Conservation (phyloP, 2,329 filamentous ascomycete species). For the Claviceps spartinae region DNA sequence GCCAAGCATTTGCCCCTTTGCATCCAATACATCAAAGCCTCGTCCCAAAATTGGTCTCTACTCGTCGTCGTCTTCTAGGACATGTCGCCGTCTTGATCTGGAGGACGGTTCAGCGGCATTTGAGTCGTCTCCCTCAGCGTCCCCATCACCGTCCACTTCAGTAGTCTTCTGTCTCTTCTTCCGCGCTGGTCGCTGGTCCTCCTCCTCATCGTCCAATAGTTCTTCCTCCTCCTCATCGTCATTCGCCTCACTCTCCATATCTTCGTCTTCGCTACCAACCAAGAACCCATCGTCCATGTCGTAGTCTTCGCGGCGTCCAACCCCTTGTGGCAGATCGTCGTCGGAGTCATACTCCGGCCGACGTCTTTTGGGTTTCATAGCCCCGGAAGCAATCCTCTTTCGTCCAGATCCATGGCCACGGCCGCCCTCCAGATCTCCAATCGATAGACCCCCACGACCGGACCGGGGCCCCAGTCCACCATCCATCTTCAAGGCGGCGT, state of each 20-base stretch:
- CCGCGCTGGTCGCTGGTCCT: constrained; percentile 31
- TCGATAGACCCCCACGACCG: constrained; percentile 46
- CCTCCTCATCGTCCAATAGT: constrained; percentile 39
- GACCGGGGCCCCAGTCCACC: constrained; percentile 35
- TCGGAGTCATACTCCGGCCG: constrained; percentile 63
- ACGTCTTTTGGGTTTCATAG: constrained; percentile 37
- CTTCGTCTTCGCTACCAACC: constrained; percentile 61
- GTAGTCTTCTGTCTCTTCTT: constrained; percentile 38
- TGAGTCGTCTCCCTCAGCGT: constrained; percentile 42
- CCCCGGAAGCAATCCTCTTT: constrained; percentile 38
- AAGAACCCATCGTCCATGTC: constrained; percentile 71
- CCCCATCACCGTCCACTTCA: constrained; percentile 33
- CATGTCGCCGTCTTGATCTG: constrained; percentile 37
- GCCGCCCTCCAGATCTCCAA: constrained; percentile 55
- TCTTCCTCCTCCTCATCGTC: constrained; percentile 49
- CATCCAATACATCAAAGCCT: neutral
- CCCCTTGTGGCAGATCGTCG: constrained; percentile 51
- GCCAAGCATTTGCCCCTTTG: neutral
- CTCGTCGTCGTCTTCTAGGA: constrained; percentile 39
- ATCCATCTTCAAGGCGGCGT: constrained; percentile 49
- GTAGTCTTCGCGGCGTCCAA: constrained; percentile 57
- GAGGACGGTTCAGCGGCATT: constrained; percentile 30
- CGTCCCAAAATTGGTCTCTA: neutral
- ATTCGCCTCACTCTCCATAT: constrained; percentile 45
- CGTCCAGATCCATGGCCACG: constrained; percentile 35